A percentile compares a stretch with the other conserved stretches of the same genome.
Conservation (phyloP, 208 protist genomes). For the Trypanosoma cruzi region DNA sequence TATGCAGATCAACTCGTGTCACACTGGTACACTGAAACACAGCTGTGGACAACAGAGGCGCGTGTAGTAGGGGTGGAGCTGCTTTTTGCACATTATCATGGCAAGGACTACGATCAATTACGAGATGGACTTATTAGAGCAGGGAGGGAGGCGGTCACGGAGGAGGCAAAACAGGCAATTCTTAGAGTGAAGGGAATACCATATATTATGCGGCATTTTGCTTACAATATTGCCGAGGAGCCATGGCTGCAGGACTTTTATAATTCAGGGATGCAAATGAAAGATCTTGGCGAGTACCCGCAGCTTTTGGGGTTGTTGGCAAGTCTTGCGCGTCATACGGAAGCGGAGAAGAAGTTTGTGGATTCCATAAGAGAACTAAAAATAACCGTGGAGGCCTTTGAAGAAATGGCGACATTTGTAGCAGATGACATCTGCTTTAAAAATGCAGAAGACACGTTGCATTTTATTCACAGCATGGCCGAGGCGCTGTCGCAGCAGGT, state of each 20-base stretch:
- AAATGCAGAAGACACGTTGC: slow-evolving; percentile 41
- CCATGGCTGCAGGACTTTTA: slow-evolving; percentile 27
- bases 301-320: slow-evolving; percentile 33
- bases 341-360: slow-evolving; percentile 34
- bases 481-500: slow-evolving; percentile 30
- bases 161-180: slow-evolving; percentile 17
- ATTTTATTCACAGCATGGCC: slow-evolving; percentile 43
- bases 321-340: slow-evolving; percentile 24
- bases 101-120: slow-evolving; percentile 24
- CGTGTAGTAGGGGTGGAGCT: slow-evolving; percentile 56
- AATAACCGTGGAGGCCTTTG: slow-evolving; percentile 38
- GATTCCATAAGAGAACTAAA: slow-evolving; percentile 21
- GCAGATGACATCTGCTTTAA: slow-evolving; percentile 33
- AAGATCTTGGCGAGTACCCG: slow-evolving; percentile 28
- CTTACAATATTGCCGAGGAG: slow-evolving; percentile 18
- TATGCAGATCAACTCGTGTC: slow-evolving; percentile 80
- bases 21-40: slow-evolving; percentile 54
- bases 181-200: slow-evolving; percentile 26
- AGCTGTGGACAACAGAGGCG: slow-evolving; percentile 18
- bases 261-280: slow-evolving; percentile 22
- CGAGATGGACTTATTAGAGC: slow-evolving; percentile 18
- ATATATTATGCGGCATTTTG: slow-evolving; percentile 34
- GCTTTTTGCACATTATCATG: slow-evolving; percentile 36
- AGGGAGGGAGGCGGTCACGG: not conserved
- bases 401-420: slow-evolving; percentile 35